A percentile compares a stretch with the other conserved stretches of the same genome.
phyloP scores from a whole-genome alignment of 164 flowering plant genomes.

The Annona squamosa region DNA sequence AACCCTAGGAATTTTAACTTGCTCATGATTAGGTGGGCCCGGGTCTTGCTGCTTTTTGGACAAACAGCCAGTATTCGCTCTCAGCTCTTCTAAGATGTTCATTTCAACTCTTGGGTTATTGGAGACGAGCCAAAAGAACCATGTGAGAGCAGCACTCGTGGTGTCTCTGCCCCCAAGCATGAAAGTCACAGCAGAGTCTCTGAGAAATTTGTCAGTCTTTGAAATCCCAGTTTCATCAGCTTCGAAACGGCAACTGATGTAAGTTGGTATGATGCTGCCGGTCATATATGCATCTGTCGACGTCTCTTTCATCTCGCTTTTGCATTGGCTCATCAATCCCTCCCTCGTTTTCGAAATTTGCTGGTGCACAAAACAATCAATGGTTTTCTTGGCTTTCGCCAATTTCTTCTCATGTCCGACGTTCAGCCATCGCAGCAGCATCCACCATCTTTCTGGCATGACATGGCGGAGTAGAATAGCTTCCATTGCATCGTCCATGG shows the following conservation, averaged over 20 bases:
- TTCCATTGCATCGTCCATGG: slow-evolving; percentile 19
- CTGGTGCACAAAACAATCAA: slow-evolving; percentile 3
- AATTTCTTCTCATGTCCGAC: slow-evolving; percentile 22
- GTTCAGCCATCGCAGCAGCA: slow-evolving; percentile 13
- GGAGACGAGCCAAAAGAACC: too few species aligned
- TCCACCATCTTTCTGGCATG: slow-evolving; percentile 20
- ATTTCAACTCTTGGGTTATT: neutral
- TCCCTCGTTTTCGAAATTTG: slow-evolving; percentile 1
- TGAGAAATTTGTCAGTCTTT: neutral
- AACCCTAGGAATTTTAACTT: neutral
- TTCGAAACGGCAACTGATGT: too few species aligned
- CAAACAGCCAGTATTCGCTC: neutral
- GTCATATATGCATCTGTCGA: neutral
- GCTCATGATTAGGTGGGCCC: neutral
- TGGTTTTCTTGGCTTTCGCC: neutral
- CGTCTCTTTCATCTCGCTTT: neutral
- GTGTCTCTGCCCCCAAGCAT: too few species aligned
- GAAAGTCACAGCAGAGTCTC: too few species aligned
- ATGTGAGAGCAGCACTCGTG: too few species aligned
- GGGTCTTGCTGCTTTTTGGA: neutral
- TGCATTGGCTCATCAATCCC: neutral
- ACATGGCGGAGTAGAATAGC: slow-evolving; percentile 15
- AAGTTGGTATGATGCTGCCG: too few species aligned
- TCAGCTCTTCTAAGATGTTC: neutral
- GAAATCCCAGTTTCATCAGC: neutral